A percentile compares a stretch with the other conserved stretches of the same genome.
Conservation (phyloP, 148 eudicot species). For the Rhododendron williamsianum region DNA sequence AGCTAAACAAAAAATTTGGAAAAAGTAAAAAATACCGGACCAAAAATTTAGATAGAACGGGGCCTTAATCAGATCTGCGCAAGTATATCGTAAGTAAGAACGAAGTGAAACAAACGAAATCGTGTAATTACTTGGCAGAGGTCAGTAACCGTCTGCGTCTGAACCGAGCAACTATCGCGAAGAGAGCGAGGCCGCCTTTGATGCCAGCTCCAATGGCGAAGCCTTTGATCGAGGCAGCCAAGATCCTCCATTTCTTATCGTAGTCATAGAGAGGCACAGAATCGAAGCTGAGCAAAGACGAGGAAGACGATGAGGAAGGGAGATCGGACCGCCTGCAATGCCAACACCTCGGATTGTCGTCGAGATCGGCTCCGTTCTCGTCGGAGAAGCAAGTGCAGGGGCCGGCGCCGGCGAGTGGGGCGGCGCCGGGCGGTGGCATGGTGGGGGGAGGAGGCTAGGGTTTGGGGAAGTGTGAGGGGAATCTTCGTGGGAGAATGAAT, state of each 20-base stretch:
- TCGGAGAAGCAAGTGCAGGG: conserved; percentile 4
- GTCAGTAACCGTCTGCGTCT: conserved; percentile 50
- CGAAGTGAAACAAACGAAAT: too few species aligned
- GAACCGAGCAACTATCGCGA: conserved; percentile 74
- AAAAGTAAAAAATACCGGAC: background rate
- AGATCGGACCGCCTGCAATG: conserved; percentile 38
- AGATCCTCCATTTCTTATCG: conserved; percentile 44
- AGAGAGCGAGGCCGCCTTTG: conserved; percentile 84
- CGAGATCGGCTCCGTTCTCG: conserved; percentile 1
- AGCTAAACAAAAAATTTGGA: background rate
- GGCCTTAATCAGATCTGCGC: conserved; percentile 3
- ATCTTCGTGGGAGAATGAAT: background rate
- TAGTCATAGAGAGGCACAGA: conserved; percentile 47
- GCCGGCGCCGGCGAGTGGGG: background rate
- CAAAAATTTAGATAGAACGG: background rate
- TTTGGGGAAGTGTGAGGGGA: background rate
- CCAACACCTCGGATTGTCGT: conserved; percentile 22
- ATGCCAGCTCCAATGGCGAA: conserved; percentile 89
- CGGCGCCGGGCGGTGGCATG: conserved; percentile 27
- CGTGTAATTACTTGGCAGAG: conserved; percentile 31
- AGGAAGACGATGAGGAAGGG: conserved; percentile 45
- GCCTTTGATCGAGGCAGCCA: conserved; percentile 64
- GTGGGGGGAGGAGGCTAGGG: conserved; percentile 7
- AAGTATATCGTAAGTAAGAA: background rate
- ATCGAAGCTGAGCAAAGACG: conserved; percentile 45